phyloP scores from a whole-genome alignment of 2,329 filamentous ascomycete species.

The Triangularia setosa region DNA sequence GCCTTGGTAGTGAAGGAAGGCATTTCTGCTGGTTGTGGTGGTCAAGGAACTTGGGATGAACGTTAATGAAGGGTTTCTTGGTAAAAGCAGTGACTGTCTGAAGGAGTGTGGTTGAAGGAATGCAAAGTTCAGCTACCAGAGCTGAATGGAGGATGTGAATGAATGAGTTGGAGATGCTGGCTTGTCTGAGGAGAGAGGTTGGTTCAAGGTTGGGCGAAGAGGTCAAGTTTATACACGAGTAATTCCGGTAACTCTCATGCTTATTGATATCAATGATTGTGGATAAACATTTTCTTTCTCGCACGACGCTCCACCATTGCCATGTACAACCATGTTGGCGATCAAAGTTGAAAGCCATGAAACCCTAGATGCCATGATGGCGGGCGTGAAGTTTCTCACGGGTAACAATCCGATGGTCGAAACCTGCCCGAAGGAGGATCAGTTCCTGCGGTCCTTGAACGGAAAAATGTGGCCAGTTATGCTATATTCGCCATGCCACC shows the following conservation, averaged over 20 bases:
- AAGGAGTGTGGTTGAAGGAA: no score
- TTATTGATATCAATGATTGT: not conserved
- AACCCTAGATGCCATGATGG: not conserved
- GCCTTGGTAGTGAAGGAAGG: not conserved
- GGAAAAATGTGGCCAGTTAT: not conserved
- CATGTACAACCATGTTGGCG: not conserved
- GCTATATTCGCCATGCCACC: not conserved
- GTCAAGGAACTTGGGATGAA: not conserved
- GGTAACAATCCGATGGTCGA: not conserved
- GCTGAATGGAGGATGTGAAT: not conserved
- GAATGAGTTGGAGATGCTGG: not conserved
- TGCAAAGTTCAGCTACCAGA: no score
- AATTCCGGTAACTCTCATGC: not conserved
- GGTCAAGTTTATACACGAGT: not conserved
- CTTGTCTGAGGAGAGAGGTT: not conserved
- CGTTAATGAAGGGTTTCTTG: no score
- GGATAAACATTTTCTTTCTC: not conserved
- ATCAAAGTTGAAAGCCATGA: not conserved
- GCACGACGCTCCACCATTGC: not conserved
- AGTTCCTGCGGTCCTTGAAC: not conserved
- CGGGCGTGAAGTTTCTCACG: not conserved
- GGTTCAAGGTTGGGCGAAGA: not conserved
- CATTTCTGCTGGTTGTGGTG: not conserved
- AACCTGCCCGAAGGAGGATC: not conserved
- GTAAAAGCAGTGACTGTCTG: not conserved